These are phyloP conservation scores for Royoungia palumana DNA, from an alignment of 768 basidiomycete genomes.

Conservation along the genomic window DNA sequence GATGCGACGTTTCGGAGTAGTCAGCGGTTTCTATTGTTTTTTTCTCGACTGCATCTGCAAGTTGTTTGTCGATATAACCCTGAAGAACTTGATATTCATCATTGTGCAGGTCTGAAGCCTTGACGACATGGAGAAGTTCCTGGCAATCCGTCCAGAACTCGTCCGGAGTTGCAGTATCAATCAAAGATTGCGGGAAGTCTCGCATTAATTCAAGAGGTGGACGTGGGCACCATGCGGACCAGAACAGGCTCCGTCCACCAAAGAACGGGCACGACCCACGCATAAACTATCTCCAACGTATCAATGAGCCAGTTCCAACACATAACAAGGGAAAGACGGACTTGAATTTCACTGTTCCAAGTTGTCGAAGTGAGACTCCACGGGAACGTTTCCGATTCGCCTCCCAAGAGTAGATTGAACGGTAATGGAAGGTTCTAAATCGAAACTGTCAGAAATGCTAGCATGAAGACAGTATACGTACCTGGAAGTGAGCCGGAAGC, in stretches of 20 bases:
- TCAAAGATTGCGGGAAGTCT: conserved; percentile 11
- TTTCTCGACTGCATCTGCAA: not conserved
- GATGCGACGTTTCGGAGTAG: not conserved
- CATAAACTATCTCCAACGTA: conserved; percentile 2
- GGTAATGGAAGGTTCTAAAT: conserved; percentile 9
- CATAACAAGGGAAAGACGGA: not conserved
- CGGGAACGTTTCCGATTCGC: conserved; percentile 3
- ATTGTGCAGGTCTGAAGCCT: not conserved
- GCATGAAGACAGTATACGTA: not conserved
- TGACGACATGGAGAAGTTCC: conserved; percentile 3
- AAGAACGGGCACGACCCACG: conserved; percentile 16
- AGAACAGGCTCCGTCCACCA: conserved; percentile 16
- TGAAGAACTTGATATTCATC: conserved; percentile 5
- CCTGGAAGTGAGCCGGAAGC: conserved; percentile 13
- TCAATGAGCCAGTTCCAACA: not conserved
- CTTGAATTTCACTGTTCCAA: conserved; percentile 4
- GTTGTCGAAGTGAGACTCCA: conserved; percentile 5
- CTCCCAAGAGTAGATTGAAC: conserved; percentile 6
- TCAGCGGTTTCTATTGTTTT: too few relatives aligned
- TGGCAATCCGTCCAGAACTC: conserved; percentile 2
- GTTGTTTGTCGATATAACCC: not conserved
- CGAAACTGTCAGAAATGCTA: not conserved
- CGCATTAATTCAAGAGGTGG: conserved; percentile 13
- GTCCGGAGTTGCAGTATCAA: not conserved
- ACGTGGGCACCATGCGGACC: conserved; percentile 17